Conservation (phyloP, 352 stramenopile genomes). For the Globisporangium nagaii region DNA sequence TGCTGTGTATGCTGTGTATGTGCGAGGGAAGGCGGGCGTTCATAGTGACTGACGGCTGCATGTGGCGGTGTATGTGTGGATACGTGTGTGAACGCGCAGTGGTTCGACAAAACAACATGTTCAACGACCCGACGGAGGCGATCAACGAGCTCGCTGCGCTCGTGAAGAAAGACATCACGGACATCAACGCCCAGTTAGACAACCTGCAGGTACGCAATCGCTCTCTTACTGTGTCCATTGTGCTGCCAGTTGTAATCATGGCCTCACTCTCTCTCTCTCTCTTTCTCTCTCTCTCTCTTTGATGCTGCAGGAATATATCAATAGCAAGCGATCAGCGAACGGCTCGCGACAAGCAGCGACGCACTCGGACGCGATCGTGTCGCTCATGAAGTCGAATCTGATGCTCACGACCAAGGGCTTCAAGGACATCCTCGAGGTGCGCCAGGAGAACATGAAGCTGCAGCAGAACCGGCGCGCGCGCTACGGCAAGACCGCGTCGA, state of each 20-base stretch:
- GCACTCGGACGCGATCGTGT: constrained; percentile 79
- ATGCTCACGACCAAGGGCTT: constrained; percentile 76
- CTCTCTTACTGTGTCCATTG: background rate
- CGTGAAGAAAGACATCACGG: constrained; percentile 85
- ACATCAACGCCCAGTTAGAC: constrained; percentile 83
- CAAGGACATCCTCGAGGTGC: constrained; percentile 81
- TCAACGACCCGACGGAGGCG: constrained; percentile 78
- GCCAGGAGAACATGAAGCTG: constrained; percentile 86
- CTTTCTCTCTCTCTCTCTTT: background rate
- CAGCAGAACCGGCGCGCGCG: constrained; percentile 72
- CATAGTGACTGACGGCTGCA: background rate
- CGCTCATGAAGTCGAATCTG: constrained; percentile 80
- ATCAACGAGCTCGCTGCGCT: constrained; percentile 80
- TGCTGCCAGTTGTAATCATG: background rate
- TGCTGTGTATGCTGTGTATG: background rate
- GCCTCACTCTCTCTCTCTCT: background rate
- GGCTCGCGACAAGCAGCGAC: constrained; percentile 66
- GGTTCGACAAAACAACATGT: constrained; percentile 87
- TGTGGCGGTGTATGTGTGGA: background rate
- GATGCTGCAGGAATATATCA: constrained; percentile 62
- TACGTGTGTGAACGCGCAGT: constrained; percentile 30
- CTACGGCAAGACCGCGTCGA: constrained; percentile 74
- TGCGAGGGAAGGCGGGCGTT: background rate
- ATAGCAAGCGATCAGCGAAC: constrained; percentile 53
- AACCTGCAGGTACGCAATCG: constrained; percentile 52